Base-by-base conservation (phyloP, 257 asterid genomes). In the Ligustrum vulgare region DNA sequence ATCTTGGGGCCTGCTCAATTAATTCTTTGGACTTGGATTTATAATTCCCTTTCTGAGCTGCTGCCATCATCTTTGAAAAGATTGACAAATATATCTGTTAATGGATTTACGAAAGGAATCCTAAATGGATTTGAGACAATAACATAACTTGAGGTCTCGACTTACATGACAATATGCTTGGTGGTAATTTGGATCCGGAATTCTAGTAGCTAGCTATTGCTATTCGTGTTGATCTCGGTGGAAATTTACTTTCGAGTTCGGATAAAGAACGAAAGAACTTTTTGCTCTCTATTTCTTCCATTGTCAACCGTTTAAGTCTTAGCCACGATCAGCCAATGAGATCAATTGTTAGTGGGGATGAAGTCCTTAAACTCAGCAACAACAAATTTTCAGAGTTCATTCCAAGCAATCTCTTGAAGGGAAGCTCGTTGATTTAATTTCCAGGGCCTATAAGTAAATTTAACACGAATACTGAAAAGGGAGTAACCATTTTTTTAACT, bases 151-250 rank as follows among this genome's bases (percentile, higher is more conserved):
- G 88, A 91, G 73, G 84, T 83, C 88, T 92, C 2, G 97, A 94
- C 86, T 84, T 94, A 85, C 97, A 89, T 78, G 96, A 94, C 3
- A 94, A 94, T 79, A 85, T 78, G 97, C 86, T 94, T 33, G 96
- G 91, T 72, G 96, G 98, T 56, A 71, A 81, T 56, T 66, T 94
- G 51, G 99, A 92, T 70, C 83, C 84, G 1, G 89, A 79, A 43
- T 82, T 94, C 80, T 80, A 92, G 84, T 78, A 86, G 67, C 91
- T 89, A 43, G 88, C 97, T 60, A 35, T 92, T 39, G 94, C 98
- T 4, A 83, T 88, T 56, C 86, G 83, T 82, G 89, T 91, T 78
- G 99, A 94, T 89, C 83, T 91, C 75, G 88, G 99, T 79, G 90
- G 87, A 77, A 94, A 94, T 82, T 80, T 80, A 73, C 89, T 94